Evolutionary conservation across 768 basidiomycete genomes (phyloP).

Genomic region (Pleurotus giganteus): DNA sequence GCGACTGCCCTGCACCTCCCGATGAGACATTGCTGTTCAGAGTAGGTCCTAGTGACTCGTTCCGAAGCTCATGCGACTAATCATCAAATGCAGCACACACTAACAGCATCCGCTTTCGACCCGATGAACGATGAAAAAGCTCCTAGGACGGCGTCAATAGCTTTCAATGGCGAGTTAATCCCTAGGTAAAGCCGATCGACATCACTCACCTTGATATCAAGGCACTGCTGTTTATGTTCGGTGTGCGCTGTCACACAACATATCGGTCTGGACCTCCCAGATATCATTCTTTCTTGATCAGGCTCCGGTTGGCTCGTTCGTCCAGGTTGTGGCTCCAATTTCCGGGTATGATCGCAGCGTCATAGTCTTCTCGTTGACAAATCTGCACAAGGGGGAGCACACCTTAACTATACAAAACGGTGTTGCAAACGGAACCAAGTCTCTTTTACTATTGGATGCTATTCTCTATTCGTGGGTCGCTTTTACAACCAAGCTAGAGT

Average conservation of each 20-base stretch:
- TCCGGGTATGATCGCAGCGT: constrained; percentile 30
- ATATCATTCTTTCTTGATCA: constrained; percentile 38
- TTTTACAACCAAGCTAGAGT: not conserved
- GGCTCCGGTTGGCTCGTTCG: constrained; percentile 26
- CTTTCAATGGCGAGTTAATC: constrained; percentile 33
- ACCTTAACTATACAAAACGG: constrained; percentile 33
- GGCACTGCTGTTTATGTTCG: constrained; percentile 45
- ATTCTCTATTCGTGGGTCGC: constrained; percentile 38
- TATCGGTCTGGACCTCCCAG: constrained; percentile 20
- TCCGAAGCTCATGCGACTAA: not conserved
- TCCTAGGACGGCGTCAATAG: constrained; percentile 24
- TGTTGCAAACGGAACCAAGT: constrained; percentile 21
- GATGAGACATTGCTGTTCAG: constrained; percentile 15
- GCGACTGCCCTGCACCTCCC: constrained; percentile 23
- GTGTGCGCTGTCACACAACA: constrained; percentile 30
- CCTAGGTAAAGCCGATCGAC: not conserved
- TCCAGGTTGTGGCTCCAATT: constrained; percentile 15
- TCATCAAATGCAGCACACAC: not conserved
- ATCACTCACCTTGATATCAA: constrained; percentile 15
- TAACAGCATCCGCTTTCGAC: constrained; percentile 14
- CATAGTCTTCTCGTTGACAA: constrained; percentile 29
- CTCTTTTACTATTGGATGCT: constrained; percentile 34
- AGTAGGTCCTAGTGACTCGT: constrained; percentile 5
- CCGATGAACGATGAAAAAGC: constrained; percentile 11
- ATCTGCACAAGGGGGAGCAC: constrained; percentile 27